Conservation (phyloP, 2,329 filamentous ascomycete species). For the Microdochium bolleyi region DNA sequence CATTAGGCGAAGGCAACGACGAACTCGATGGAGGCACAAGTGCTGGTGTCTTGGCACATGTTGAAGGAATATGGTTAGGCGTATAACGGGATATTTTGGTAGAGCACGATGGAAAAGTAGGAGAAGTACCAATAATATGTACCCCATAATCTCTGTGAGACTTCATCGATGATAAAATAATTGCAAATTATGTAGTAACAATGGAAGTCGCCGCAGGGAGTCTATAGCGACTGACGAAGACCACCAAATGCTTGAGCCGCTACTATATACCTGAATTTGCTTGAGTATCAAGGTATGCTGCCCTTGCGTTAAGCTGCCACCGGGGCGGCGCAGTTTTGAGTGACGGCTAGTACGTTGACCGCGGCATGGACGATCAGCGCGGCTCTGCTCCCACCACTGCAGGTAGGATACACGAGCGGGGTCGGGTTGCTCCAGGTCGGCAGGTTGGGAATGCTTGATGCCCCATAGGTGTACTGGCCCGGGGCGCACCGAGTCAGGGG, state of each 20-base stretch:
- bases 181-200: no score
- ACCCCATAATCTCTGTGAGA: background rate
- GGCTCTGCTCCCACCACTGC: background rate
- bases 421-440: background rate
- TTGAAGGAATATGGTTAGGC: slow-evolving; percentile 31
- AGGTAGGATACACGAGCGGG: background rate
- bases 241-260: no score
- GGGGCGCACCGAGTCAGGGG: background rate
- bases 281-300: no score
- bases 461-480: background rate
- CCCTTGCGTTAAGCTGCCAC: background rate
- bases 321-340: background rate
- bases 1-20: slow-evolving; percentile 38
- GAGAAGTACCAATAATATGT: slow-evolving; percentile 20
- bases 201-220: no score
- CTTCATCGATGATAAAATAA: background rate
- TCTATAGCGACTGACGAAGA: no score
- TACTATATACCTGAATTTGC: no score
- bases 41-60: slow-evolving; percentile 26
- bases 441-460: background rate
- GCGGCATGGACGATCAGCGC: background rate
- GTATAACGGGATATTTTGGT: slow-evolving; percentile 37
- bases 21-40: slow-evolving; percentile 33
- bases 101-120: slow-evolving; percentile 19
- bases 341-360: background rate